Evolutionary conservation across 805 yeast genomes (phyloP).

Genomic region (Barnettozyma californica): DNA sequence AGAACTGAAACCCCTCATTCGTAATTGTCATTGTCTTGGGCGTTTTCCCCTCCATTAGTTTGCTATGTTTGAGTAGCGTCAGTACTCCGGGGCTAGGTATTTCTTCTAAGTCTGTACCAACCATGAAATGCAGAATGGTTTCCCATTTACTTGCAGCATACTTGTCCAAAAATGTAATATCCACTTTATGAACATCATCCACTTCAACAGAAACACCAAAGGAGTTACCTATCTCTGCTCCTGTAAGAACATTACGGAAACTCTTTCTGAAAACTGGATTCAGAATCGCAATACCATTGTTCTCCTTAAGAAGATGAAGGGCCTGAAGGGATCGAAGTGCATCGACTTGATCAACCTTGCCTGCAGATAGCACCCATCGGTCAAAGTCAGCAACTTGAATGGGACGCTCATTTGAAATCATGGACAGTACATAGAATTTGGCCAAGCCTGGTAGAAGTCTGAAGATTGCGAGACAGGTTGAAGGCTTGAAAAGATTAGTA

Average conservation of each 20-base stretch:
- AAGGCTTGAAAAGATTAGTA: conserved; percentile 42
- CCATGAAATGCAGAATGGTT: conserved; percentile 93
- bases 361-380: conserved; percentile 64
- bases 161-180: conserved; percentile 60
- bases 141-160: conserved; percentile 93
- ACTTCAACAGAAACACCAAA: conserved; percentile 69
- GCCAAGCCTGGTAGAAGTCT: conserved; percentile 85
- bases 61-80: conserved; percentile 68
- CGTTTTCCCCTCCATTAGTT: conserved; percentile 70
- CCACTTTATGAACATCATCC: conserved; percentile 51
- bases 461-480: conserved; percentile 91
- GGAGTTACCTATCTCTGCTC: conserved; percentile 60
- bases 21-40: conserved; percentile 60
- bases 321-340: conserved; percentile 73
- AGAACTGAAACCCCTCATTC: conserved; percentile 87
- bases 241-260: conserved; percentile 80
- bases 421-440: conserved; percentile 79
- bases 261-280: conserved; percentile 72
- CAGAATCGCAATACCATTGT: conserved; percentile 42
- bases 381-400: conserved; percentile 63
- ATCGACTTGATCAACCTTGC: conserved; percentile 54
- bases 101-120: conserved; percentile 72
- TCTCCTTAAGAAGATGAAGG: conserved; percentile 67
- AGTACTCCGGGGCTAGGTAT: conserved; percentile 82
- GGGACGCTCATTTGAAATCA: conserved; percentile 77